Conservation (phyloP, 805 yeast species). For the Ogataea philodendri region DNA sequence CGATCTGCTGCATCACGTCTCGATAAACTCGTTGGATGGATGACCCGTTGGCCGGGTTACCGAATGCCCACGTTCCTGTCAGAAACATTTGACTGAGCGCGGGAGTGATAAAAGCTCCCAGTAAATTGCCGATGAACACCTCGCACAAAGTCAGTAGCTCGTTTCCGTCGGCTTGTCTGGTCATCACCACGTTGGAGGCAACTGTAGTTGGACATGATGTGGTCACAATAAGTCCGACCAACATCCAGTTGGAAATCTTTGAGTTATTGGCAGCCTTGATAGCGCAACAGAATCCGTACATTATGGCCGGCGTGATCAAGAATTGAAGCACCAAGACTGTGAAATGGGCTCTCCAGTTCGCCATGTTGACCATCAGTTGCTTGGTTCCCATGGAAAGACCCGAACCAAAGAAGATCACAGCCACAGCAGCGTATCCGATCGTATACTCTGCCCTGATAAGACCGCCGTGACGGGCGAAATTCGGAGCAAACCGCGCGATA, state of each 20-base stretch:
- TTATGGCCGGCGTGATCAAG: slow-evolving; percentile 46
- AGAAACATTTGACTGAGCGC: slow-evolving; percentile 74
- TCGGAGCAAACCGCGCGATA: slow-evolving; percentile 74
- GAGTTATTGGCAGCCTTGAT: slow-evolving; percentile 56
- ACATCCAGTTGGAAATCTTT: slow-evolving; percentile 69
- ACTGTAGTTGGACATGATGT: slow-evolving; percentile 92
- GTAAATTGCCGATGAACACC: slow-evolving; percentile 77
- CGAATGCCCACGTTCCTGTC: slow-evolving; percentile 62
- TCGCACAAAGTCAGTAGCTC: slow-evolving; percentile 72
- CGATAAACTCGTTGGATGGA: slow-evolving; percentile 59
- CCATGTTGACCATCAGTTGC: slow-evolving; percentile 58
- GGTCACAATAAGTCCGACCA: slow-evolving; percentile 79
- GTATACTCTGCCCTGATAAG: slow-evolving; percentile 69
- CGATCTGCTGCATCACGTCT: slow-evolving; percentile 84
- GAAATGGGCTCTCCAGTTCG: slow-evolving; percentile 80
- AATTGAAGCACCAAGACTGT: slow-evolving; percentile 68
- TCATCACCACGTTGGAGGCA: slow-evolving; percentile 90
- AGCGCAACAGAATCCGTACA: slow-evolving; percentile 71
- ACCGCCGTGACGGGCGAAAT: slow-evolving; percentile 83
- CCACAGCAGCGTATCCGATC: slow-evolving; percentile 84
- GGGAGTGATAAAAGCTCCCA: slow-evolving; percentile 88
- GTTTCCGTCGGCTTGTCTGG: slow-evolving; percentile 81
- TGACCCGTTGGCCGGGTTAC: slow-evolving; percentile 68
- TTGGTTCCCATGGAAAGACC: slow-evolving; percentile 75
- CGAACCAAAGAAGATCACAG: slow-evolving; percentile 75